Evolutionary conservation across 2,329 filamentous ascomycete genomes (phyloP).

Genomic region (Cordyceps pruinosa): DNA sequence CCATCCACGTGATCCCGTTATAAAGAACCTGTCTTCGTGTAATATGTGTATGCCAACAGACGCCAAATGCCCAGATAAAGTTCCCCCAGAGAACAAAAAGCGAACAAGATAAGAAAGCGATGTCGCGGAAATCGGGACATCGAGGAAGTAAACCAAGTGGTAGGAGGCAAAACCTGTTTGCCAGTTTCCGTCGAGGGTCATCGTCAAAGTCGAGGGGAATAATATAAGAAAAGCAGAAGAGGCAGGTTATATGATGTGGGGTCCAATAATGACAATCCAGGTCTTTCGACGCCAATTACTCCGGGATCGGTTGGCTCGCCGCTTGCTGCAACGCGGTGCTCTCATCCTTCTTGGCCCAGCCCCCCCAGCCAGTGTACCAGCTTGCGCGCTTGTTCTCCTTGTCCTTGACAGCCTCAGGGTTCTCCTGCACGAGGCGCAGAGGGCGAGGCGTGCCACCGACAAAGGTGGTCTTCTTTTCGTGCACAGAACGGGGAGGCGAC

Average conservation of each 20-base stretch:
- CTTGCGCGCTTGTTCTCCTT: conserved; percentile 54
- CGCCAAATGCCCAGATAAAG: conserved; percentile 4
- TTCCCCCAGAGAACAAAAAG: not conserved
- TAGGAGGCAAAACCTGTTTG: conserved; percentile 9
- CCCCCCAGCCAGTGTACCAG: conserved; percentile 56
- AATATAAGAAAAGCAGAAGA: conserved; percentile 7
- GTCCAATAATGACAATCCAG: not conserved
- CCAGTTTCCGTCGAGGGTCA: not conserved
- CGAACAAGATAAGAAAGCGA: not conserved
- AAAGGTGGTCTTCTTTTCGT: conserved; percentile 51
- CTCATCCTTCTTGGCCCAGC: conserved; percentile 46
- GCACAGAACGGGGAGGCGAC: conserved; percentile 45
- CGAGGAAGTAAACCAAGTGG: not conserved
- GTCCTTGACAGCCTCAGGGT: conserved; percentile 42
- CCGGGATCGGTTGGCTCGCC: conserved; percentile 27
- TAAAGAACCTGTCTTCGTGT: conserved; percentile 3
- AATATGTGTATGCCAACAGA: conserved; percentile 9
- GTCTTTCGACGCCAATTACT: conserved; percentile 20
- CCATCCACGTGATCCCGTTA: conserved; percentile 5
- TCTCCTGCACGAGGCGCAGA: conserved; percentile 80
- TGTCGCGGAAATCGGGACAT: not conserved
- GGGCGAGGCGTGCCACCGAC: conserved; percentile 71
- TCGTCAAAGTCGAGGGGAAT: conserved; percentile 1
- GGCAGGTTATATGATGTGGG: conserved; percentile 6
- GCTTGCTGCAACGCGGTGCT: conserved; percentile 12